Evolutionary conservation across 805 yeast genomes (phyloP).

Genomic region (Blastobotrys attinorum): DNA sequence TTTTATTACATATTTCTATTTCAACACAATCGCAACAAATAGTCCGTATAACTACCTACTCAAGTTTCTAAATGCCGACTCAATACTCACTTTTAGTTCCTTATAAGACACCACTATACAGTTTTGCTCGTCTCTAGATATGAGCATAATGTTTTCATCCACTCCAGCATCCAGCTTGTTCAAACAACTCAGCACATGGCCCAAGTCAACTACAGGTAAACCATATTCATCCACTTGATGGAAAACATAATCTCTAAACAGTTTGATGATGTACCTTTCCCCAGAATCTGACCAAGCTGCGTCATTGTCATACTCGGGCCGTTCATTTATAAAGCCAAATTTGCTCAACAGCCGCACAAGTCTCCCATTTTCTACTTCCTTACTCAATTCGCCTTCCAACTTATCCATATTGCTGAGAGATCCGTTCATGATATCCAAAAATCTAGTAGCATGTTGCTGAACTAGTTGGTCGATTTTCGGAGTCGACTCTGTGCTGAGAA

Average conservation of each 20-base stretch:
- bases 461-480: constrained; percentile 10
- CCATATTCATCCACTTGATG: constrained; percentile 77
- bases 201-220: constrained; percentile 68
- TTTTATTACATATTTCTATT: background rate
- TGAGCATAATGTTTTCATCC: constrained; percentile 72
- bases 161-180: constrained; percentile 91
- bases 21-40: too few species aligned
- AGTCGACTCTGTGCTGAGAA: constrained; percentile 8
- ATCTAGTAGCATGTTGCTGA: constrained; percentile 15
- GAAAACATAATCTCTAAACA: constrained; percentile 80
- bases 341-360: constrained; percentile 76
- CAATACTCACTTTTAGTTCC: constrained; percentile 64
- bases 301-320: constrained; percentile 57
- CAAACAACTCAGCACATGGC: constrained; percentile 68
- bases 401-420: constrained; percentile 18
- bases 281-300: constrained; percentile 69
- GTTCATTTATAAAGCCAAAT: constrained; percentile 66
- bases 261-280: constrained; percentile 57
- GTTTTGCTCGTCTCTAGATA: constrained; percentile 75
- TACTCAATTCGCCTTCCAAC: constrained; percentile 37
- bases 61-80: constrained; percentile 56
- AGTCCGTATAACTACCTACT: constrained; percentile 27
- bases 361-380: constrained; percentile 83
- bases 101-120: constrained; percentile 81
- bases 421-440: constrained; percentile 16